Conservation (phyloP, 2,329 filamentous ascomycete species). For the Penicillium sp. region DNA sequence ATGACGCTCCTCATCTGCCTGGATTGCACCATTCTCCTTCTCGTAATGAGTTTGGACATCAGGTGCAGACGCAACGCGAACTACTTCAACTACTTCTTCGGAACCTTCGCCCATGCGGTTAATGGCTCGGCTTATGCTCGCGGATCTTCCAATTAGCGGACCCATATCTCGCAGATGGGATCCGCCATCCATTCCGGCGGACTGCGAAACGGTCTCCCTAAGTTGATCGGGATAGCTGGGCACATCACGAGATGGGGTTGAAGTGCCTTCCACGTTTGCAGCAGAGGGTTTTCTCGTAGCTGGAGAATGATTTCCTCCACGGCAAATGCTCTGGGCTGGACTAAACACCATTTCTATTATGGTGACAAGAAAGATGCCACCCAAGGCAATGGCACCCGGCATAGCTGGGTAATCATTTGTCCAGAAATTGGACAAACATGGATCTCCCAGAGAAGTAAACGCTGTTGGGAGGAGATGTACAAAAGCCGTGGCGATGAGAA, state of each 20-base stretch:
- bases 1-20: conserved; percentile 20
- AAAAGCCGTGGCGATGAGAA: conserved; percentile 82
- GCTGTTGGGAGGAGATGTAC: conserved; percentile 72
- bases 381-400: conserved; percentile 50
- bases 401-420: conserved; percentile 48
- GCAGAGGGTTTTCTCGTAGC: background rate
- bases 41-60: conserved; percentile 16
- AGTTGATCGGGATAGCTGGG: background rate
- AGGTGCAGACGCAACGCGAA: conserved; percentile 25
- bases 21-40: conserved; percentile 14
- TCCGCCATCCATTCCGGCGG: conserved; percentile 12
- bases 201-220: background rate
- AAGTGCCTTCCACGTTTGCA: background rate
- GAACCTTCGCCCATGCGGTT: conserved; percentile 27
- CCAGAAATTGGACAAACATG: conserved; percentile 55
- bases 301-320: conserved; percentile 12
- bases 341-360: conserved; percentile 59
- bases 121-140: conserved; percentile 32
- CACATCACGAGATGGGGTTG: background rate
- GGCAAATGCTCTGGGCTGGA: conserved; percentile 33
- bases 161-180: conserved; percentile 29
- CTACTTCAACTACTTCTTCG: conserved; percentile 23
- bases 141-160: conserved; percentile 28
- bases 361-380: conserved; percentile 46
- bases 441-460: conserved; percentile 49